These are phyloP conservation scores for Wickerhamiella kazuoi DNA, from an alignment of 805 yeast species.

Conservation along the genomic window DNA sequence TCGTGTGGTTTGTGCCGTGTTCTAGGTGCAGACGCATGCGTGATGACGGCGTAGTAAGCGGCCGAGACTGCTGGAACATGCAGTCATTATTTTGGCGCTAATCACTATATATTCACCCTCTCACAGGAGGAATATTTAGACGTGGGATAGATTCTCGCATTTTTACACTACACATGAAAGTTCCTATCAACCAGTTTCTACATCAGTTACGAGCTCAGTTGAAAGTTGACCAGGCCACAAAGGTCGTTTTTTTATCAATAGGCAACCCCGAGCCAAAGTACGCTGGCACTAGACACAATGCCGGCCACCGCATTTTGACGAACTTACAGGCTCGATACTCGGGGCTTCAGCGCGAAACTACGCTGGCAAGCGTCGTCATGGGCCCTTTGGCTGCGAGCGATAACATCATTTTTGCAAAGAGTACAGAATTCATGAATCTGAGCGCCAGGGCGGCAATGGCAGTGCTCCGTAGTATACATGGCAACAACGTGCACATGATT, in stretches of 20 bases:
- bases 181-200: constrained; percentile 13
- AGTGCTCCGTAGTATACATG: constrained; percentile 26
- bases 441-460: constrained; percentile 42
- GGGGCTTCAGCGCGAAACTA: neutral
- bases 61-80: neutral
- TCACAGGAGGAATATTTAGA: too few relatives aligned
- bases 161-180: too few relatives aligned
- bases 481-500: constrained; percentile 20
- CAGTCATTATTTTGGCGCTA: too few relatives aligned
- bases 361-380: constrained; percentile 16
- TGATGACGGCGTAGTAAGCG: too few relatives aligned
- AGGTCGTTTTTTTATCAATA: constrained; percentile 25
- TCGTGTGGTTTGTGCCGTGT: too few relatives aligned
- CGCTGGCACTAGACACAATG: constrained; percentile 54
- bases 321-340: constrained; percentile 5
- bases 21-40: too few relatives aligned
- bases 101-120: too few relatives aligned
- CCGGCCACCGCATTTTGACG: constrained; percentile 45
- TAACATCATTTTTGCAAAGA: constrained; percentile 30
- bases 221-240: constrained; percentile 5
- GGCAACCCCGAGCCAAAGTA: constrained; percentile 64
- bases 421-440: constrained; percentile 48
- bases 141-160: too few relatives aligned
- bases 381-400: constrained; percentile 8
- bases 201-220: constrained; percentile 7